Base-by-base conservation (phyloP, 148 eudicot species). In the Suaeda aralocaspica region DNA sequence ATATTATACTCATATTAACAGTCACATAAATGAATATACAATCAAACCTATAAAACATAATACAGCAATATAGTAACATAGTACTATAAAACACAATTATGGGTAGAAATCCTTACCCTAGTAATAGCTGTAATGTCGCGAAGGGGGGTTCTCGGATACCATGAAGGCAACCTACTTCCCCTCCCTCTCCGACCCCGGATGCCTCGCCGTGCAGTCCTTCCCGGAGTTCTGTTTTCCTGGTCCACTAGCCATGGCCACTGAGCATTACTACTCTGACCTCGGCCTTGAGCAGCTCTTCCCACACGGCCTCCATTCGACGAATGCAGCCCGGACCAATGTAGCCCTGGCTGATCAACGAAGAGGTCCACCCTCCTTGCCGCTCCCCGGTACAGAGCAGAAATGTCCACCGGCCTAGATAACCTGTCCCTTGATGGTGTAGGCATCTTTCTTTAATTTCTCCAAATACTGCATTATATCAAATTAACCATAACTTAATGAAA, bases 61-160 rank as follows among this genome's bases (percentile, higher is more conserved):
- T 49, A 49, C 16, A 49, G 0, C 1, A 49, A 22, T 24, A 50
- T 5, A 9, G 6, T 1, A 53, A 31, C 6, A 2, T 9, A 26
- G 26, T 31, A 56, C 26, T 22, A 56, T 25, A 56, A 11, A 12
- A 56, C 9, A 22, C 30, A 53, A 60, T 7, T 46, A 34, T 2
- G 7, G 57, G 15, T 5, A 63, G 59, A 26, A 74, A 70, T 59
- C 49, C 34, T 75, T 87, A 89, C 95, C 87, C 84, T 81, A 53
- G 72, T 76, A 39, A 89, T 62, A 21, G 74, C 73, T 25, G 95
- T 89, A 9, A 89, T 74, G 56, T 89, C 89, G 16, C 83, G 73
- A 2, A 89, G 81, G 24, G 91, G 95, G 18, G 78, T 77, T 39
- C 95, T 82, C 16, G 95, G 95, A 42, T 89, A 83, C 91, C 95